Evolutionary conservation across 306 rosid genomes (phyloP), one percentile per base, ranked within the genome.

Genomic region (Prunus padus): DNA sequence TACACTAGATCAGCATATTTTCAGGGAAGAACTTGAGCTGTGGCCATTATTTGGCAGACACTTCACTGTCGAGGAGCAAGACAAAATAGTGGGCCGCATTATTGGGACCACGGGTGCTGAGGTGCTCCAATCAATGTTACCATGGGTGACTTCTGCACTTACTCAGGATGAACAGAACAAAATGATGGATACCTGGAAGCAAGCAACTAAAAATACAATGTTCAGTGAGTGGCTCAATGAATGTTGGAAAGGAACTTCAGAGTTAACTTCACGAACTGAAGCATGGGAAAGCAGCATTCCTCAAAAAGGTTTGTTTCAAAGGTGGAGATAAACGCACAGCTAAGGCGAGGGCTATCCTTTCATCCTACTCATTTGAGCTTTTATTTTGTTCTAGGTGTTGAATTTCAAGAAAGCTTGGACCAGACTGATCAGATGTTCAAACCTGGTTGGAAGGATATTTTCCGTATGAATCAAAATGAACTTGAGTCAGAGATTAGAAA

Each of bases 381-480:
- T 73, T 57, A 28, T 84, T 75, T 71, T 86, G 45, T 76, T 77
- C 51, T 79, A 86, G 98, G 88, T 71, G 72, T 82, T 62, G 99
- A 88, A 64, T 79, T 84, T 79, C 95, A 88, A 81, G 99, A 89
- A 91, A 87, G 89, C 88, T 86, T 96, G 90, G 87, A 87, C 67
- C 89, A 88, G 75, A 88, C 84, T 76, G 98, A 90, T 79, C 97
- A 90, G 88, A 96, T 90, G 99, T 96, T 96, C 87, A 96, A 87
- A 87, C 99, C 99, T 50, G 99, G 99, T 67, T 96, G 99, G 99
- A 96, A 96, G 84, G 99, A 96, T 86, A 96, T 96, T 82, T 96
- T 96, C 74, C 97, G 99, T 63, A 96, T 96, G 99, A 96, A 96
- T 76, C 93, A 96, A 85, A 90, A 84, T 90, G 99, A 96, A 81